Conservation (phyloP, 129 eudicot genomes). For the Artemisia annua region DNA sequence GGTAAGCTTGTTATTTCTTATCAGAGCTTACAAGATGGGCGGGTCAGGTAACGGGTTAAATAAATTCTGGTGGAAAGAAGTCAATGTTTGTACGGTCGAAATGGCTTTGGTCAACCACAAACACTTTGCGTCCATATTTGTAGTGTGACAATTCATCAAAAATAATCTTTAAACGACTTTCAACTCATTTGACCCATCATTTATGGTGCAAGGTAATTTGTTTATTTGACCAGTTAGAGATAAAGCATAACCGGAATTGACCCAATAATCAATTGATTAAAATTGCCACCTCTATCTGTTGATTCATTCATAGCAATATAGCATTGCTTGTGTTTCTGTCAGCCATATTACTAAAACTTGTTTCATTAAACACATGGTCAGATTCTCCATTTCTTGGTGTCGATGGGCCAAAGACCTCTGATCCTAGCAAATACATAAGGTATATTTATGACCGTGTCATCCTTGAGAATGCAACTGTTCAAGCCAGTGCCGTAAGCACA, state of each 20-base stretch:
- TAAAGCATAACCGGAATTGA: too few species aligned
- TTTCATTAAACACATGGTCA: too few species aligned
- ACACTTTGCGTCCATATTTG: neutral
- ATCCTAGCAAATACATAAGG: constrained; percentile 91
- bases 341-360: too few species aligned
- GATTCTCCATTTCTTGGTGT: constrained; percentile 31
- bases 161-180: neutral
- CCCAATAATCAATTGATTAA: too few species aligned
- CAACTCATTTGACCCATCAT: neutral
- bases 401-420: constrained; percentile 96
- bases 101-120: neutral
- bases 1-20: constrained; percentile 39
- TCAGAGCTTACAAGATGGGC: neutral
- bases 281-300: too few species aligned
- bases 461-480: constrained; percentile 95
- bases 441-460: constrained; percentile 91
- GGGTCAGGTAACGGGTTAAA: too few species aligned
- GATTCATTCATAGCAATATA: too few species aligned
- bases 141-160: too few species aligned
- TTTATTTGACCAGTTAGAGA: neutral
- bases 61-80: too few species aligned
- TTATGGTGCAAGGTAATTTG: neutral
- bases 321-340: too few species aligned
- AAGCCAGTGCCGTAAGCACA: constrained; percentile 95
- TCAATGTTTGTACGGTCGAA: neutral